phyloP scores from a whole-genome alignment of 2,329 filamentous ascomycete genomes.

The Paracoccidioides brasiliensis region DNA sequence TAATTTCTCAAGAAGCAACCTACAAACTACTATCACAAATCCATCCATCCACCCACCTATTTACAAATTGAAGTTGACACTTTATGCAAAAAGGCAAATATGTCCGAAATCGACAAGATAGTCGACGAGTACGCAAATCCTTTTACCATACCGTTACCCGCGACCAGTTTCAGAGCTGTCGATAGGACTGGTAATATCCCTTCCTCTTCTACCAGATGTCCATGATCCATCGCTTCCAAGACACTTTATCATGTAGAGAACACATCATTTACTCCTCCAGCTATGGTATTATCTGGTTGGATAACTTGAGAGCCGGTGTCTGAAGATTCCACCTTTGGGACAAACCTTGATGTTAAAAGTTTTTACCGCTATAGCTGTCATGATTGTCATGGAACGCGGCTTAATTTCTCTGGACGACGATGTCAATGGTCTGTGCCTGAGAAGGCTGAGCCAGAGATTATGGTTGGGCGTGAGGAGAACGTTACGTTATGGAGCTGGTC shows the following conservation, averaged over 20 bases:
- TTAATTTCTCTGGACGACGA: slow-evolving; percentile 1
- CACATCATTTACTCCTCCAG: not conserved
- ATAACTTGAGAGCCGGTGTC: slow-evolving; percentile 7
- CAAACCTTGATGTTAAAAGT: slow-evolving; percentile 10
- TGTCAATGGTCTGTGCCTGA: not conserved
- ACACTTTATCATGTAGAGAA: not conserved
- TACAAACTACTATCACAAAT: too few species aligned
- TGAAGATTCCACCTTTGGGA: slow-evolving; percentile 11
- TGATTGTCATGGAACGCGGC: not conserved
- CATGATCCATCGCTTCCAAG: not conserved
- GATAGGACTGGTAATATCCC: not conserved
- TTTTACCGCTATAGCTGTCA: slow-evolving; percentile 1
- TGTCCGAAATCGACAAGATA: not conserved
- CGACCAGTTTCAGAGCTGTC: not conserved
- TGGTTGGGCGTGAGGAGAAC: slow-evolving; percentile 1
- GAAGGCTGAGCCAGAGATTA: not conserved
- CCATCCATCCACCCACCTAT: too few species aligned
- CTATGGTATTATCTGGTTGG: not conserved
- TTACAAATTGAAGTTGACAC: not conserved
- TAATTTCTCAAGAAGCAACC: too few species aligned
- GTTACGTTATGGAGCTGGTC: not conserved
- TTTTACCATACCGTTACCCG: not conserved
- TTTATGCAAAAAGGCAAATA: not conserved
- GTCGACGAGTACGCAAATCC: not conserved
- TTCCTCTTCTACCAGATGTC: not conserved